Evolutionary conservation across 1,139 yeast species (phyloP), one percentile per base, ranked within the genome.

Genomic region (Geotrichum phurueaensis): DNA sequence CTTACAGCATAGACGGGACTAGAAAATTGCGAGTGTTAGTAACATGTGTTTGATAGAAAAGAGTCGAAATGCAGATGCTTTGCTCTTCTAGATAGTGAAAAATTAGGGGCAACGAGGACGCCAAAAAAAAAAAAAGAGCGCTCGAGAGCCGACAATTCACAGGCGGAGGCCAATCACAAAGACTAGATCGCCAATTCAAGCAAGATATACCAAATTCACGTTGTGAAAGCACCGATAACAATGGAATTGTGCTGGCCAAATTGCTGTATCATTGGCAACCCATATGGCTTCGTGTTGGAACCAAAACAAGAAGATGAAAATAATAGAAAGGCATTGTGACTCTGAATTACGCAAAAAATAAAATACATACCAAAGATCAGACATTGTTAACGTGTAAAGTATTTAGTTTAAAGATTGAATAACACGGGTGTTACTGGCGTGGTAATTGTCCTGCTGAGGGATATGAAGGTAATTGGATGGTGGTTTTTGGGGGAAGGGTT

Each of bases 1-100:
- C 79, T 47, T 77, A 77, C 80, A 74, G 90, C 89, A 74, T 85
- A 85, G 77, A 85, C 89, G 72, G 90, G 90, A 76, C 89, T 84
- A 73, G n/a, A 54, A 54, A 56, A 47, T 53, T 55, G 15, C 50
- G 29, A 5, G 18, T 29, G 58, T 58, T 54, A 58, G 58, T 27
- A 29, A 18, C 10, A 13, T 2, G 22, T 51, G 22, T 39, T n/a
- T n/a, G 47, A 39, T n/a, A 39, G 20, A 31, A 54, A 18, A 9
- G 22, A 29, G 15, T 20, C 22, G 31, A 9, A 25, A n/a, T 6
- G 13, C 31, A 22, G 20, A 29, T 20, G 18, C 15, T 25, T 51
- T n/a, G 18, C 39, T 27, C 53, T 29, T 15, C 15, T 3, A 45
- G 39, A 22, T 15, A 25, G 10, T 36, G 50, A 25, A 39, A 27